A percentile compares a stretch with the other conserved stretches of the same genome.
Conservation (phyloP, 305 asterid species). For the Fraxinus nigra region DNA sequence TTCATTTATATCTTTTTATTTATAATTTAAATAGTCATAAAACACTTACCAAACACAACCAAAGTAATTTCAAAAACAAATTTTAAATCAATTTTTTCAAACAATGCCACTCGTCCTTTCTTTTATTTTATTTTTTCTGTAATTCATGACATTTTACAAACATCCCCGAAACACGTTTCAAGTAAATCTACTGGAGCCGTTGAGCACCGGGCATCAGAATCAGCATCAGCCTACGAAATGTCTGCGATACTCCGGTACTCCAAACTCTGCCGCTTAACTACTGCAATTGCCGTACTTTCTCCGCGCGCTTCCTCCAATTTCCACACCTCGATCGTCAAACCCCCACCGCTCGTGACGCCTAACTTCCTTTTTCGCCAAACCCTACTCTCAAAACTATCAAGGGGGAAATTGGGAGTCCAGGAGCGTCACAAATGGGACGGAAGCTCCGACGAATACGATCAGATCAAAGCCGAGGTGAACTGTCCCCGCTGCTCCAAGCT, state of each 20-base stretch:
- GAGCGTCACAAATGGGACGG: constrained; percentile 71
- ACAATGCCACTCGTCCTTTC: no score
- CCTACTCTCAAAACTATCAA: constrained; percentile 19
- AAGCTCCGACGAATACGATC: constrained; percentile 67
- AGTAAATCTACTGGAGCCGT: constrained; percentile 5
- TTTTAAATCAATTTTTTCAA: not conserved
- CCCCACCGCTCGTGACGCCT: constrained; percentile 17
- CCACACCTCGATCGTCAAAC: constrained; percentile 34
- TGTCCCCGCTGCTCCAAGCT: constrained; percentile 79
- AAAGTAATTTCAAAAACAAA: not conserved
- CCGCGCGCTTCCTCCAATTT: constrained; percentile 23
- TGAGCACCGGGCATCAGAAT: not conserved
- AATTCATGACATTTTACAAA: not conserved
- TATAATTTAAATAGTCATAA: no score
- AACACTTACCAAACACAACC: not conserved
- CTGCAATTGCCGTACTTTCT: constrained; percentile 20
- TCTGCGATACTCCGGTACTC: constrained; percentile 45
- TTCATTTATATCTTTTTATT: no score
- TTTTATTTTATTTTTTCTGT: not conserved
- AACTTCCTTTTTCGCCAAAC: constrained; percentile 22
- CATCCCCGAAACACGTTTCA: not conserved
- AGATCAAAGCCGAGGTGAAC: constrained; percentile 66
- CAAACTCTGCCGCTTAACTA: constrained; percentile 44
- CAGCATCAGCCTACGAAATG: constrained; percentile 38
- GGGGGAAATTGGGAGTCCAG: constrained; percentile 41